Evolutionary conservation across 2,329 filamentous ascomycete species (phyloP), one percentile per base, ranked within the genome.

Genomic region (Exophiala xenobiotica): DNA sequence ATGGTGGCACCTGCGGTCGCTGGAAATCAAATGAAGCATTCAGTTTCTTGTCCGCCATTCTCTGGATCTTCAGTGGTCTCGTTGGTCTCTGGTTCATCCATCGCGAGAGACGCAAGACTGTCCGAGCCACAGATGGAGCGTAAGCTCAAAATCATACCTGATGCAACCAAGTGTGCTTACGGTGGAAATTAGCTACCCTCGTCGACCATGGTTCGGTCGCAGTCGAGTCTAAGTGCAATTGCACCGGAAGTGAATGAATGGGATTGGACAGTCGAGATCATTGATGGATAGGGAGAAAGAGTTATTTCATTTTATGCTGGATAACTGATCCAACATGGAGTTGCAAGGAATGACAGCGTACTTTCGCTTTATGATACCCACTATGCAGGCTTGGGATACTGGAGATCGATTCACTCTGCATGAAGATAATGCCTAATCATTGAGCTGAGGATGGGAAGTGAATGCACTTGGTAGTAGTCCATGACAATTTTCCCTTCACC

Each of bases 11-110:
- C n/a, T 92, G 87, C 68, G 76, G 80, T 51, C 79, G 82, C 61
- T 87, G 81, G 79, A 88, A 86, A 70, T 81, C 87, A 33, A 76
- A 81, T 55, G 79, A 88, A 61, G 86, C 86, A 3, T 90, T 90
- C 64, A 73, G 77, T 42, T 90, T 90, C 70, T 69, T 90, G 48
- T 85, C 83, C 2, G 85, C 85, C 49, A 76, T 87, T 59, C 74
- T 83, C 64, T 90, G 86, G 86, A 77, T 90, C 33, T 79, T 74
- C 9, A 86, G 82, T 40, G 78, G 77, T 12, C 63, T 86, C 16
- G 64, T 88, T 37, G 80, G 58, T 7, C 14, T 60, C 33, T 62
- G 59, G 59, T 56, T 60, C 37, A 49, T 54, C 16, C 52, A 46
- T 33, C 48, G 57, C 16, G 57, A 61, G 46, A 53, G 54, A 26